Evolutionary conservation across 768 basidiomycete genomes (phyloP).

Genomic region (Gymnopilus dilepis): DNA sequence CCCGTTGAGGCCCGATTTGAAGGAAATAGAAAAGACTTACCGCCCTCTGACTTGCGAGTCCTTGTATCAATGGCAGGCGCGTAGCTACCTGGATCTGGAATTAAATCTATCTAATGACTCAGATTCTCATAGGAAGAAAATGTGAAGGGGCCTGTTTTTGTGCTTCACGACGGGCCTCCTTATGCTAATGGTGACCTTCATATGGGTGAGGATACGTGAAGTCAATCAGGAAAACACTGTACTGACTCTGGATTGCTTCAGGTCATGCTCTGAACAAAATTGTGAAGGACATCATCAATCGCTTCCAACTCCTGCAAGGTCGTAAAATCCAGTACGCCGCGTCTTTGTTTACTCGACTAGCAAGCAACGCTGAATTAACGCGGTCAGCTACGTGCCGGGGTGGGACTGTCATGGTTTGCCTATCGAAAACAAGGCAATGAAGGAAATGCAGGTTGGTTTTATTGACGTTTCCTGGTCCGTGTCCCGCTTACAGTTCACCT

Average conservation of each 20-base stretch:
- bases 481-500: slow-evolving; percentile 2
- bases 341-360: background rate
- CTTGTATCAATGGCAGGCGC: slow-evolving; percentile 81
- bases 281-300: slow-evolving; percentile 93
- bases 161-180: slow-evolving; percentile 95
- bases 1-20: slow-evolving; percentile 70
- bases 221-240: background rate
- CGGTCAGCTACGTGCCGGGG: slow-evolving; percentile 85
- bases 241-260: slow-evolving; percentile 33
- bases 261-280: slow-evolving; percentile 98
- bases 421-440: slow-evolving; percentile 92
- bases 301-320: slow-evolving; percentile 82
- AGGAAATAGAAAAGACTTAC: slow-evolving; percentile 63
- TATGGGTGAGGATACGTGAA: slow-evolving; percentile 66
- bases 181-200: slow-evolving; percentile 97
- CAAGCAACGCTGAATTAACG: slow-evolving; percentile 15
- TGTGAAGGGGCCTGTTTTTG: slow-evolving; percentile 70
- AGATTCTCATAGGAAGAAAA: slow-evolving; percentile 59
- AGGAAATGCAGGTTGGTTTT: slow-evolving; percentile 66
- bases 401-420: slow-evolving; percentile 99
- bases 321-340: slow-evolving; percentile 75
- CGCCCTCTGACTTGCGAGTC: slow-evolving; percentile 68
- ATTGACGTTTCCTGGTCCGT: background rate
- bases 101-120: slow-evolving; percentile 7
- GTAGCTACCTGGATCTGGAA: slow-evolving; percentile 24